Base-by-base conservation (phyloP, 2,329 filamentous ascomycete genomes). In the Hysterium pulicare region DNA sequence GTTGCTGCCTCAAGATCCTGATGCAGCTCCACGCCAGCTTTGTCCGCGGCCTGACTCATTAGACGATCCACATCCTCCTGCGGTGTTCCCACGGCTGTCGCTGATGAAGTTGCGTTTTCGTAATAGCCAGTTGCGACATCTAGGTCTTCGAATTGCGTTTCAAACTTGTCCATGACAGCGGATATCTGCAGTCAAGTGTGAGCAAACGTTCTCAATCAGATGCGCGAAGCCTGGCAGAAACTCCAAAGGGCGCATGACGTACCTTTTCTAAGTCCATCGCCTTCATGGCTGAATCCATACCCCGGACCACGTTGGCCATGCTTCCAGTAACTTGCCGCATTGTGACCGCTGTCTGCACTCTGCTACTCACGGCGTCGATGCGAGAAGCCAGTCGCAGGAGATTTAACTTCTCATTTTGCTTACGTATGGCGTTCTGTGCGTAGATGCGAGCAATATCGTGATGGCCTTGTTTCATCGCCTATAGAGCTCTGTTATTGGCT, bases 51-150 rank as follows among this genome's bases (percentile, higher is more conserved):
- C 70, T 94, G 86, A 50, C 81, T 84, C 69, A 95, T 85, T 48
- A 95, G 71, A 53, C 88, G 83, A 66, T 95, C 89, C 2, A 95
- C 88, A 53, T 90, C 88, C 54, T 94, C 89, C 63, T 95, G 80
- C 69, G 72, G 87, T 71, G 71, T 90, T 66, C 74, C 87, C 63
- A 72, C 84, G 58, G 68, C 87, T 65, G 89, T 94, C 28, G 85
- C 86, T 47, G 86, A 84, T 17, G 80, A 82, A 48, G 90, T 91
- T 46, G 88, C 87, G 60, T 90, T 89, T 67, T 91, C 87, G 69
- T 93, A 93, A 69, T 90, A 89, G 53, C 83, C 72, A 7, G 72
- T 73, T 31, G 71, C 71, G 32, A 74, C 72, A 47, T 76, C 73
- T 33, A 76, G 62, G 52, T 75, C 71, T 45, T 76, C 72, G 54